Evolutionary conservation across 495 filamentous ascomycete species (phyloP).

Genomic region (Aspergillus biplanus): DNA sequence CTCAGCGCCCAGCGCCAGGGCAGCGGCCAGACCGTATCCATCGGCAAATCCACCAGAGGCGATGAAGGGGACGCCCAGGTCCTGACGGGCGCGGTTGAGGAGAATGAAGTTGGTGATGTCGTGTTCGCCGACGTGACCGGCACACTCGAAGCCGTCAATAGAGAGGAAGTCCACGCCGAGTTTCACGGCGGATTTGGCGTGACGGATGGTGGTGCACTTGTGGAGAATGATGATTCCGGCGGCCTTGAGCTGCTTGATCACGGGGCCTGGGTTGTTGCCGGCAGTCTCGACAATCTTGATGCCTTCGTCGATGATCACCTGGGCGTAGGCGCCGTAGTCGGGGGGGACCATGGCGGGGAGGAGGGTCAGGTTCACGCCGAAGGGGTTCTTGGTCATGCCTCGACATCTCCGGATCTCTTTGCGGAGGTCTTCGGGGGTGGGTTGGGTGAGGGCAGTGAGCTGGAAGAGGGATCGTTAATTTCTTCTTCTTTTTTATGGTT

Average conservation of each 20-base stretch:
- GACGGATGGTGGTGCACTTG: slow-evolving; percentile 96
- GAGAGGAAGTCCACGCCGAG: slow-evolving; percentile 95
- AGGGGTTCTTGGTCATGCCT: slow-evolving; percentile 83
- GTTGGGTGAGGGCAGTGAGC: slow-evolving; percentile 92
- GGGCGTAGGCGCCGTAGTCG: slow-evolving; percentile 90
- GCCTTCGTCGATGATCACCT: slow-evolving; percentile 90
- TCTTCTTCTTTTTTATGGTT: neutral
- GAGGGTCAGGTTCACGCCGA: slow-evolving; percentile 95
- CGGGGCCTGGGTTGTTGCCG: slow-evolving; percentile 89
- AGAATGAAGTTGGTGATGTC: slow-evolving; percentile 99
- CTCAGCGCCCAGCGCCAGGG: slow-evolving; percentile 87
- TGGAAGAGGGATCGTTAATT: slow-evolving; percentile 28
- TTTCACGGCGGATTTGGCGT: slow-evolving; percentile 89
- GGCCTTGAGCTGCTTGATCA: slow-evolving; percentile 86
- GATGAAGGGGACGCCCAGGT: slow-evolving; percentile 87
- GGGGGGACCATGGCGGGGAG: slow-evolving; percentile 88
- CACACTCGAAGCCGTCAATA: slow-evolving; percentile 98
- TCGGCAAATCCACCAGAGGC: slow-evolving; percentile 95
- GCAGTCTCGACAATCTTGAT: slow-evolving; percentile 96
- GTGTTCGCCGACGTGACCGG: slow-evolving; percentile 91
- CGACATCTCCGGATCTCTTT: slow-evolving; percentile 89
- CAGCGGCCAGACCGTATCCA: slow-evolving; percentile 90
- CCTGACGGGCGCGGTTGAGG: slow-evolving; percentile 81
- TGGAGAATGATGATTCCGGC: slow-evolving; percentile 81
- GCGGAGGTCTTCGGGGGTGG: slow-evolving; percentile 88